Base-by-base conservation (phyloP, 164 flowering plant species). In the Hamamelis virginiana region DNA sequence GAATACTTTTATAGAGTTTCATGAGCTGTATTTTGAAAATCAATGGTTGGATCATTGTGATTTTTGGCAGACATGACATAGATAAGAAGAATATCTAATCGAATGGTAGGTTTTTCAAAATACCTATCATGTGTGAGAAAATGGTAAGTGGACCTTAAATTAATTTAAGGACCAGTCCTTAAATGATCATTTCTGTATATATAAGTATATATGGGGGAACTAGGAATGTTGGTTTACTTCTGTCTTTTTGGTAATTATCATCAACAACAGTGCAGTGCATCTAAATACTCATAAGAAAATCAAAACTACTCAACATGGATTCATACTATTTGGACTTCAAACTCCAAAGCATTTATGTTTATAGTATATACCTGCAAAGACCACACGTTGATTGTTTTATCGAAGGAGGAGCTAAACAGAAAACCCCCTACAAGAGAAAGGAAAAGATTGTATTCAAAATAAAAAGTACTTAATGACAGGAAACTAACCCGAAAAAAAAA, bases 341-440 rank as follows among this genome's bases (percentile, higher is more conserved):
- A 45, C 66, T 63, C 18, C 33, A 45, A 46, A 45, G 0, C 19
- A 47, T 15, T 14, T 23, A 19, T 14, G 19, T 46, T 57, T 25
- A 48, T 3, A 64, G 41, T 60, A 26, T 48, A 33, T 85, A 94
- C 97, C 96, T 87, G 85, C 78, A 95, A 68, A 64, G 97, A 92
- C 99, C 97, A 95, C 27, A 90, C 85, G 23, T 74, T 65, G 72
- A 95, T 74, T 45, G 85, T 83, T 83, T 87, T 95, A 76, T 95
- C 99, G 76, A 77, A 86, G 51, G 97, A 95, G 45, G 94, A 86
- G 86, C 97, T 91, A 77, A 92, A 86, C 45, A 95, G 81, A 80
- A 81, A 90, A 1, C 84, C 94, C 13, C 96, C 98, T 95, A 72
- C 81, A 83, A 75, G 62, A 76, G 58, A 66, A 75, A 64, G 22